Evolutionary conservation across 345 rosid genomes (phyloP), one percentile per base, ranked within the genome.

Genomic region (Aquilaria yunnanensis): DNA sequence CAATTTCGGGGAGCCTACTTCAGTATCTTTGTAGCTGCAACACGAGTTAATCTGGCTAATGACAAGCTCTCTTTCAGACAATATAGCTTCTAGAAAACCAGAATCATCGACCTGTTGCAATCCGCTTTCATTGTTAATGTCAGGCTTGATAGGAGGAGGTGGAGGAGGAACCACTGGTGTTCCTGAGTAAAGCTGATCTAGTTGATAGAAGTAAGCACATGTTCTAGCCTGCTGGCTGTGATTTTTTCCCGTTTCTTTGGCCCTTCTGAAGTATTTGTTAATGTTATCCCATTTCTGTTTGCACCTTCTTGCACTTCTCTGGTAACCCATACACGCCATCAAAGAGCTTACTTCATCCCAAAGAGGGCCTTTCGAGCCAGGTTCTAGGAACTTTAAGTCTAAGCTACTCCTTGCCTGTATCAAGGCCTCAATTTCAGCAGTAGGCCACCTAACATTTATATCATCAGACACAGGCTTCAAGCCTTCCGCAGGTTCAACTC

Each of bases 261-360:
- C 66, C 60, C 74, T 80, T 65, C 65, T 74, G 43, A 74, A 80
- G 51, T 80, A 80, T 61, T 77, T 80, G 72, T 77, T 80, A 30
- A 77, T 76, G 64, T 80, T 80, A 62, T 80, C 83, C 83, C 83
- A 80, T 51, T 80, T 80, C 58, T 80, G 78, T 71, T 80, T 80
- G 67, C 81, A 80, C 48, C 73, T 74, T 67, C 67, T 77, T 32
- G 81, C 84, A 72, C 77, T 72, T 67, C 81, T 77, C 47, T 64
- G 73, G 16, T 77, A 80, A 14, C 84, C 84, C 67, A 67, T 57
- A 13, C 79, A 72, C 54, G 61, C 67, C 81, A 80, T 77, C 43
- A 62, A 59, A 56, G 65, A 52, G 47, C 81, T 71, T 14, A 72
- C 75, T 55, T 80, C 81, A 47, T 77, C 84, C 79, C 84, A 80